A percentile compares a stretch with the other conserved stretches of the same genome.
Conservation (phyloP, 352 stramenopile species). For the Phytophthora multivora region DNA sequence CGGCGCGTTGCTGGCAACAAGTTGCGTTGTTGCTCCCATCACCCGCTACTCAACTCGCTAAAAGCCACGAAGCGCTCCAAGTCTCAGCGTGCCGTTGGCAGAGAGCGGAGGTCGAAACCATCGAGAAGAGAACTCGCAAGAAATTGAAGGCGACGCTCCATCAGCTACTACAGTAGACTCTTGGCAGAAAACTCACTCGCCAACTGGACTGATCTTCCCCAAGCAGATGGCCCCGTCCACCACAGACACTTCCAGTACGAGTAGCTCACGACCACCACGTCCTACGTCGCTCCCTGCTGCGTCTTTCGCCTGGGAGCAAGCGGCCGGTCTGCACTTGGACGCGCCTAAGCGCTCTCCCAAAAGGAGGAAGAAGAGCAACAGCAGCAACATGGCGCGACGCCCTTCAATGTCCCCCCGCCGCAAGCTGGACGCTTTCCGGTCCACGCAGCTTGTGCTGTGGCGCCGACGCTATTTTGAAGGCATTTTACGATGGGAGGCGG, state of each 20-base stretch:
- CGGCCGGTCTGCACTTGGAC: background rate
- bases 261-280: conserved; percentile 15
- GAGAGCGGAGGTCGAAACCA: conserved; percentile 6
- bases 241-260: conserved; percentile 1
- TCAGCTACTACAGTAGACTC: background rate
- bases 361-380: conserved; percentile 6
- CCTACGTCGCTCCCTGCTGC: conserved; percentile 24
- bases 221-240: conserved; percentile 34
- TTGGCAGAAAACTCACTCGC: background rate
- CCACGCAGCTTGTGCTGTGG: conserved; percentile 43
- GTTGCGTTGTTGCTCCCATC: conserved; percentile 6
- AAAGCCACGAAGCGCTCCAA: background rate
- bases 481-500: conserved; percentile 68
- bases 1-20: background rate
- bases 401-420: background rate
- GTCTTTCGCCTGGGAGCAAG: conserved; percentile 16
- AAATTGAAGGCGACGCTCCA: background rate
- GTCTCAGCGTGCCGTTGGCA: conserved; percentile 7
- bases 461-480: conserved; percentile 65
- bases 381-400: conserved; percentile 11
- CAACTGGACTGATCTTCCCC: conserved; percentile 26
- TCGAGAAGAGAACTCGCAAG: background rate
- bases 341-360: background rate
- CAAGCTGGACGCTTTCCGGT: conserved; percentile 24
- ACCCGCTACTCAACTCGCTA: conserved; percentile 7